Evolutionary conservation across 148 eudicot species (phyloP).

Genomic region (Linanthus parryae): DNA sequence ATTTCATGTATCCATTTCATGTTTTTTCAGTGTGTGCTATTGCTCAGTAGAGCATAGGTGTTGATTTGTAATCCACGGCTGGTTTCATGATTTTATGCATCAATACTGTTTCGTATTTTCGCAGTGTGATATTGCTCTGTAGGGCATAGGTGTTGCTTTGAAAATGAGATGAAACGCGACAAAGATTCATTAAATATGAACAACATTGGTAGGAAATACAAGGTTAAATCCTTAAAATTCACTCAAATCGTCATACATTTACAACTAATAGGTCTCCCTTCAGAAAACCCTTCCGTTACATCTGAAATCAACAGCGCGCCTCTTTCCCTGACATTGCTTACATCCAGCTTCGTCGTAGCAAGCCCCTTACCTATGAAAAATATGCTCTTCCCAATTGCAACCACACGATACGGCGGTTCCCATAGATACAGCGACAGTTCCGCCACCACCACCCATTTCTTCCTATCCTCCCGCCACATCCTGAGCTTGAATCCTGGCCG

Average conservation of each 20-base stretch:
- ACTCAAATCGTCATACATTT: conserved; percentile 51
- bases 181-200: no score
- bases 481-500: conserved; percentile 62
- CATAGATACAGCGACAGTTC: conserved; percentile 50
- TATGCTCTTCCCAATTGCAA: conserved; percentile 53
- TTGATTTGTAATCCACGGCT: no score
- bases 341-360: conserved; percentile 59
- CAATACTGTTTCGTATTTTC: no score
- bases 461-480: conserved; percentile 58
- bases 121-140: no score
- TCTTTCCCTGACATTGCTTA: conserved; percentile 26
- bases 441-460: conserved; percentile 55
- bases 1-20: no score
- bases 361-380: conserved; percentile 72
- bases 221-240: no score
- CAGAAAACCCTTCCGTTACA: conserved; percentile 27
- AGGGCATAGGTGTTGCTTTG: no score
- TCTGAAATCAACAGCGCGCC: conserved; percentile 51
- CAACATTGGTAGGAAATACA: no score
- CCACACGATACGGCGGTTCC: conserved; percentile 74
- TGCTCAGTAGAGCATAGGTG: no score
- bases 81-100: no score
- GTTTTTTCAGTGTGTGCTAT: no score
- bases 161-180: no score
- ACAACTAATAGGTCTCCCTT: conserved; percentile 60